A percentile compares a stretch with the other conserved stretches of the same genome.
Conservation (phyloP, 1,284 basidiomycete genomes). For the Pulveroboletus sp. region DNA sequence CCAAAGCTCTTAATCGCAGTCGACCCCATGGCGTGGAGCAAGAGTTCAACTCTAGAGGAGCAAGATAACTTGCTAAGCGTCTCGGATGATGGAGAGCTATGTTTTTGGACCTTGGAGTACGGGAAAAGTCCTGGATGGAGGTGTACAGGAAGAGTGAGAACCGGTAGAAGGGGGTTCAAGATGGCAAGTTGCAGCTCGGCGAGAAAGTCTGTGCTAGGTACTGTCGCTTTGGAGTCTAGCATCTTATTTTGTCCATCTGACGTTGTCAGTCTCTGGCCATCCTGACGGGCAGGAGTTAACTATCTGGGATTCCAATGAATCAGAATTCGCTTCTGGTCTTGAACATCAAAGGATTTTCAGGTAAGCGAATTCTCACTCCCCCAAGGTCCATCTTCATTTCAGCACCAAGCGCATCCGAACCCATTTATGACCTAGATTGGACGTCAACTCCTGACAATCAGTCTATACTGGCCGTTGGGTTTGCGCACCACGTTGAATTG, state of each 20-base stretch:
- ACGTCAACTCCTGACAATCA: constrained; percentile 86
- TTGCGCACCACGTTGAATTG: constrained; percentile 74
- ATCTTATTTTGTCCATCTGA: constrained; percentile 9
- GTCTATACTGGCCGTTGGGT: constrained; percentile 87
- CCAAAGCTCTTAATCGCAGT: constrained; percentile 72
- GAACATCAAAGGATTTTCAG: constrained; percentile 68
- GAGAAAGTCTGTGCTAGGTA: constrained; percentile 84
- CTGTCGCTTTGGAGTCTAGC: constrained; percentile 13
- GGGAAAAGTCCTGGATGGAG: constrained; percentile 50
- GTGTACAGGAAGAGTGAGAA: constrained; percentile 74
- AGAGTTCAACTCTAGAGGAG: constrained; percentile 43
- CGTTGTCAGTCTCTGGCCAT: constrained; percentile 51
- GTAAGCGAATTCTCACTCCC: constrained; percentile 42
- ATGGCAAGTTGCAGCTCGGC: constrained; percentile 83
- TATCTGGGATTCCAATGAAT: constrained; percentile 93
- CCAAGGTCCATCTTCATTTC: not conserved
- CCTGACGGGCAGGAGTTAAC: constrained; percentile 74
- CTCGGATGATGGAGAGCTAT: constrained; percentile 69
- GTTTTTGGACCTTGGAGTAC: constrained; percentile 78
- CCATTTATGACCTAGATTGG: constrained; percentile 85
- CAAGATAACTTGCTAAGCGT: constrained; percentile 82
- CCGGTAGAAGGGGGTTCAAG: constrained; percentile 61
- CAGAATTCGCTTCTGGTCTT: constrained; percentile 89
- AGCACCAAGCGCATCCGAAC: constrained; percentile 42
- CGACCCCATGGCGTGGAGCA: constrained; percentile 89